Conservation (phyloP, 176 grass and related monocot genomes). For the Elaeis guineensis region DNA sequence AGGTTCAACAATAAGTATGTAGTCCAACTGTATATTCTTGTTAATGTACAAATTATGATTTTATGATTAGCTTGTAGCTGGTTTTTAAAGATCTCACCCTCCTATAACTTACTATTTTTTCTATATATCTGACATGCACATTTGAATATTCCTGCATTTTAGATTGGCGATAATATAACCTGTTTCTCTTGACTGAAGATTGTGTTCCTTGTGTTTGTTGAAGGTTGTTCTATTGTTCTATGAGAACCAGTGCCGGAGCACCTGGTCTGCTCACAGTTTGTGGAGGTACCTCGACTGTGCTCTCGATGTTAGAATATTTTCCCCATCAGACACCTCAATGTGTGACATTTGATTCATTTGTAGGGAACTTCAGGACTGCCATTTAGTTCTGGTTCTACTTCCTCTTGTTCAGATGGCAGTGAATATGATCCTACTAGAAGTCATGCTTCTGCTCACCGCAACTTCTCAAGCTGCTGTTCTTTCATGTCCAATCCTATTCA, state of each 20-base stretch:
- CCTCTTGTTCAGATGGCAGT: constrained; percentile 54
- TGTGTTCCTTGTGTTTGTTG: neutral
- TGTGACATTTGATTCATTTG: constrained; percentile 17
- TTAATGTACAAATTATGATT: no score
- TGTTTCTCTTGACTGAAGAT: no score
- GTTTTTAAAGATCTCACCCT: no score
- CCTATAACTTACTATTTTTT: no score
- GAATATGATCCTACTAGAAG: constrained; percentile 56
- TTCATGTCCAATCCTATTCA: constrained; percentile 67
- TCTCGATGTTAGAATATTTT: neutral
- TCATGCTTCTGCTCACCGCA: constrained; percentile 34
- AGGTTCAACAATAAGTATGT: no score
- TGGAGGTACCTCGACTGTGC: constrained; percentile 35
- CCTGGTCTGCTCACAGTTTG: constrained; percentile 30
- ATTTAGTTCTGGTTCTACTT: constrained; percentile 51
- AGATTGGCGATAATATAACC: no score
- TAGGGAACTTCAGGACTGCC: constrained; percentile 47
- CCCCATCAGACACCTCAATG: neutral
- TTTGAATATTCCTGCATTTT: no score
- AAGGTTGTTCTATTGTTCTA: constrained; percentile 13
- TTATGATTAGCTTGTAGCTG: no score
- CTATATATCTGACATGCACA: no score
- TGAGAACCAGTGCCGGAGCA: constrained; percentile 38
- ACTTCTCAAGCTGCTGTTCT: constrained; percentile 36
- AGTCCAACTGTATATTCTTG: no score